phyloP scores from a whole-genome alignment of 2,329 filamentous ascomycete species.

The Claviceps spartinae region DNA sequence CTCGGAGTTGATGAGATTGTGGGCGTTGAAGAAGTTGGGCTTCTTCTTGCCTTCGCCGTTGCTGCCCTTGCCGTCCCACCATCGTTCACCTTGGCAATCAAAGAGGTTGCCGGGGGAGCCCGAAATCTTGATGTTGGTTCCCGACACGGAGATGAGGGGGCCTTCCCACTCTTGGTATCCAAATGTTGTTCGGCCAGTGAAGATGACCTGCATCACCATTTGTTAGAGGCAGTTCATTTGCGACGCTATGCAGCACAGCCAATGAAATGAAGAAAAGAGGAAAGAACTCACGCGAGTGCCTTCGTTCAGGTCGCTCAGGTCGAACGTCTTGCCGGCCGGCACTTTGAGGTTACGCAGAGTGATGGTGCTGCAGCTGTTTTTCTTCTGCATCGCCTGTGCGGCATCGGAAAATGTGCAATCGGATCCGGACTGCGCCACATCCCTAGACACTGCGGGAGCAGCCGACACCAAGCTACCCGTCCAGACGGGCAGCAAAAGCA shows the following conservation, averaged over 20 bases:
- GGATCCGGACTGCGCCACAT: rapidly evolving
- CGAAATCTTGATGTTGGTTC: background rate
- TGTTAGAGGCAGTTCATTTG: too few species aligned
- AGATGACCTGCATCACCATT: background rate
- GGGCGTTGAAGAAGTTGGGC: conserved; percentile 46
- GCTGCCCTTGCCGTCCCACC: conserved; percentile 47
- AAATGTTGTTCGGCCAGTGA: background rate
- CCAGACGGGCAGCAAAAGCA: background rate
- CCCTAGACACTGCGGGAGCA: background rate
- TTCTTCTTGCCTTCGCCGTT: conserved; percentile 46
- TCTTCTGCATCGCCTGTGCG: background rate
- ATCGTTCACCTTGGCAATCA: conserved; percentile 40
- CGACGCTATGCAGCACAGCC: too few species aligned
- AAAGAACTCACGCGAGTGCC: background rate
- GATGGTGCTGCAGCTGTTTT: background rate
- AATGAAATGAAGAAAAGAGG: too few species aligned
- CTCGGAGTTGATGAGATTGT: conserved; percentile 16
- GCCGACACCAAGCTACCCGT: background rate
- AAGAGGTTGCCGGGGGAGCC: conserved; percentile 22
- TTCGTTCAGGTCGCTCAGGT: background rate
- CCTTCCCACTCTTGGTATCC: background rate
- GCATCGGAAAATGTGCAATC: background rate
- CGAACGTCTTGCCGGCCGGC: background rate
- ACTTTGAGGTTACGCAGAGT: background rate
- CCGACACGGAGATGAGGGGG: background rate